Evolutionary conservation across 2,329 filamentous ascomycete genomes (phyloP).

Genomic region (Plectosphaerella sp.): DNA sequence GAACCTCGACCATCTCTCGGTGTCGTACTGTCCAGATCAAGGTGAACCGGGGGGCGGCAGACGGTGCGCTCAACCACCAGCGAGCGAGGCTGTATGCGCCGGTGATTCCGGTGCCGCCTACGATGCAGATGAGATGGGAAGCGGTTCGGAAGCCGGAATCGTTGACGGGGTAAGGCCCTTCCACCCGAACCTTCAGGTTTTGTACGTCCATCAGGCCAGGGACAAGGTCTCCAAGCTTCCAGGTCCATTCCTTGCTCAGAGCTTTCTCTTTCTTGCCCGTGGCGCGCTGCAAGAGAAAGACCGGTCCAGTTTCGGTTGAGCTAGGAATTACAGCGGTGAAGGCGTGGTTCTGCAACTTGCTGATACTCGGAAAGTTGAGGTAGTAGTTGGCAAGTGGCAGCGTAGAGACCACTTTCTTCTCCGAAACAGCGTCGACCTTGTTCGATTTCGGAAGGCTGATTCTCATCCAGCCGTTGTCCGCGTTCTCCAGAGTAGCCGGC

Average conservation of each 20-base stretch:
- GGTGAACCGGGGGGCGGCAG: slow-evolving; percentile 47
- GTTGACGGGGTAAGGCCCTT: neutral
- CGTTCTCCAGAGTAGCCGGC: slow-evolving; percentile 4
- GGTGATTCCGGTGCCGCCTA: slow-evolving; percentile 3
- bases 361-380: slow-evolving; percentile 7
- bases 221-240: slow-evolving; percentile 3
- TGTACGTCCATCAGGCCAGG: neutral
- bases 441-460: neutral
- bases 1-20: too few species aligned
- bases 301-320: neutral
- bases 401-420: neutral
- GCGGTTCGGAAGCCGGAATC: neutral
- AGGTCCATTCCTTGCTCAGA: slow-evolving; percentile 6
- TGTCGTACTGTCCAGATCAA: too few species aligned
- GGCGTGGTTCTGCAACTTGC: slow-evolving; percentile 9
- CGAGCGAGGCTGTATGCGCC: slow-evolving; percentile 2
- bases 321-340: slow-evolving; percentile 9
- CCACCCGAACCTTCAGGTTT: neutral
- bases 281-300: slow-evolving; percentile 4
- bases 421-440: neutral
- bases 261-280: slow-evolving; percentile 1
- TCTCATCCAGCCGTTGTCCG: neutral
- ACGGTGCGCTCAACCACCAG: neutral
- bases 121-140: neutral
- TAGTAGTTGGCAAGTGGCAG: slow-evolving; percentile 3